Conservation (phyloP, 805 yeast genomes). For the Yamadazyma tumulicola region DNA sequence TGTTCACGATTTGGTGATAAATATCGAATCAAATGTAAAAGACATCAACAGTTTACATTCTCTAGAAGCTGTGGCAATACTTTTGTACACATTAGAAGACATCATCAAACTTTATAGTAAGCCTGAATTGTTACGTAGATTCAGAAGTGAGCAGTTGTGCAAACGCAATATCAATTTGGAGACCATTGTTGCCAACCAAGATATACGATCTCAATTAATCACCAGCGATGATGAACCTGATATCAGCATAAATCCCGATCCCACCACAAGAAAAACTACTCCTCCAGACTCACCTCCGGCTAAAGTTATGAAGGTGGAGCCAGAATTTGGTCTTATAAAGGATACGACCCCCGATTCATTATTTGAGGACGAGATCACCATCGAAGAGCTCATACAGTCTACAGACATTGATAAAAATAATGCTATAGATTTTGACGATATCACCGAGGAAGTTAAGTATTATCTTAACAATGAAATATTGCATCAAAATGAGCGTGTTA, state of each 20-base stretch:
- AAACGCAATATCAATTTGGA: slow-evolving; percentile 7
- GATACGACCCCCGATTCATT: slow-evolving; percentile 19
- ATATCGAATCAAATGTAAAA: slow-evolving; percentile 26
- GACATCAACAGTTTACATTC: slow-evolving; percentile 32
- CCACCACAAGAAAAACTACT: slow-evolving; percentile 5
- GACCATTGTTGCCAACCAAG: not conserved
- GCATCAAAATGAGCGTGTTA: slow-evolving; percentile 25
- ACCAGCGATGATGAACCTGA: not conserved
- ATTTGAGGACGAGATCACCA: slow-evolving; percentile 6
- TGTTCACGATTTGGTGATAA: slow-evolving; percentile 32
- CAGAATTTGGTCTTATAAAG: slow-evolving; percentile 5
- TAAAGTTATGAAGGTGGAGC: slow-evolving; percentile 6
- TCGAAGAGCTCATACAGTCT: slow-evolving; percentile 10
- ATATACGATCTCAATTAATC: no score
- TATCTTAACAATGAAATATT: slow-evolving; percentile 9
- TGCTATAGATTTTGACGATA: slow-evolving; percentile 12
- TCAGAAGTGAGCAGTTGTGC: slow-evolving; percentile 24
- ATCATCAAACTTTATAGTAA: slow-evolving; percentile 27
- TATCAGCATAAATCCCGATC: not conserved
- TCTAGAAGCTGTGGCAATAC: slow-evolving; percentile 31
- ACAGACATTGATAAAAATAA: slow-evolving; percentile 8
- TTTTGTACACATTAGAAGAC: slow-evolving; percentile 27
- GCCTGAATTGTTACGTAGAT: slow-evolving; percentile 20
- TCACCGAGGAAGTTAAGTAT: slow-evolving; percentile 10
- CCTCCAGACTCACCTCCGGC: slow-evolving; percentile 23